Evolutionary conservation across 83 land plant species (phyloP), one percentile per base, ranked within the genome.

Genomic region (Diphasiastrum complanatum): DNA sequence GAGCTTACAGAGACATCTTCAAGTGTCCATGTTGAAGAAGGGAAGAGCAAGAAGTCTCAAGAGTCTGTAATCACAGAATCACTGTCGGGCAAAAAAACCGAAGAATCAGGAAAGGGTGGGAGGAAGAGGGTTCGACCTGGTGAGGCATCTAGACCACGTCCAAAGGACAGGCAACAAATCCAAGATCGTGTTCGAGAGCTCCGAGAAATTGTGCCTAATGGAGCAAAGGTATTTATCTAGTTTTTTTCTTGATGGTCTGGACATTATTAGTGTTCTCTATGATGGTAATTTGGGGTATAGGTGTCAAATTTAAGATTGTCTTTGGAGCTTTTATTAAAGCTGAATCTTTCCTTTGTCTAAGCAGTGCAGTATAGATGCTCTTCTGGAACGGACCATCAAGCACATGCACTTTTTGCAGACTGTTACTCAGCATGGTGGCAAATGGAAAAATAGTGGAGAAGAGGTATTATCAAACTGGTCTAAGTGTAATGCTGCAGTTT

Each of bases 341-440:
- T 29, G 12, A 41, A 32, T 5, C 2, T 61, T 31, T 11, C 69
- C 5, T 6, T 19, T 72, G 52, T 53, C n/a, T n/a, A n/a, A 60
- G 45, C 91, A 82, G 83, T 85, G 86, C 54, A 83, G 91, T 58
- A 85, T 85, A 63, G 91, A 85, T 77, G 68, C 84, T 4, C 62
- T 85, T 58, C 68, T 85, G 67, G 91, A 83, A 67, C 78, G 80
- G 26, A 85, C 91, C n/a, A 78, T 83, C 69, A 82, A 79, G 75
- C 83, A 85, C 75, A 83, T 85, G 91, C 73, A 67, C 2, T 82
- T 82, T 65, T 36, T 83, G 63, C 91, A 85, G 56, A 73, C 77
- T 55, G 78, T 83, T 18, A 70, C 86, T 22, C 79, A 77, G 52
- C 76, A 85, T 75, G 81, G 89, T 64, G 81, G 78, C 45, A 85